Base-by-base conservation (phyloP, 148 eudicot species). In the Hydrangea macrophylla region DNA sequence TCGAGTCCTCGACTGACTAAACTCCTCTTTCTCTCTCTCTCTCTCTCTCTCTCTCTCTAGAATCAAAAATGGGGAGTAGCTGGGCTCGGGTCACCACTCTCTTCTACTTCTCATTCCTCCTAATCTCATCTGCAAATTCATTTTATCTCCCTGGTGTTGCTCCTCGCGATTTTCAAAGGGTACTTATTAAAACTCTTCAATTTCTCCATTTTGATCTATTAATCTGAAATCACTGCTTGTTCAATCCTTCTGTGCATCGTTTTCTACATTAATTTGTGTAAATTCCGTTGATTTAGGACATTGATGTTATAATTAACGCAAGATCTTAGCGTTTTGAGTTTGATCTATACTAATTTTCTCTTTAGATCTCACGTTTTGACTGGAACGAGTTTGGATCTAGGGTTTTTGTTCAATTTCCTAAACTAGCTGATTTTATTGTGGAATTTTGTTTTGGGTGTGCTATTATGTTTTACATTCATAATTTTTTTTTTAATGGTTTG, bases 101-200 rank as follows among this genome's bases (percentile, higher is more conserved):
- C 69, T 20, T 27, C 68, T 17, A 69, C 50, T 48, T 37, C 24
- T 30, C 68, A 8, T 27, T 70, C n/a, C 22, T 65, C 23, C 40
- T 62, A n/a, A 35, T 74, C 69, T 75, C 82, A n/a, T 62, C 70
- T 10, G 64, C 75, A 23, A 32, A 56, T 33, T 66, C 75, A 17
- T 79, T 79, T 71, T 79, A 79, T 44, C 82, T 79, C 31, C 82
- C 82, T 35, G 76, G 76, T 22, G 76, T 73, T 11, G 76, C 76
- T 65, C 75, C 75, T 63, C 68, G 68, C 22, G 69, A 72, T 72
- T 63, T 72, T 35, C 50, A 22, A 20, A 66, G 58, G 31, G 80
- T 76, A 65, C 35, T 24, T 27, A 22, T 71, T 64, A 31, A 9
- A 55, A 10, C 6, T 64, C 53, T n/a, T 22, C 51, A 13, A 4